phyloP scores from a whole-genome alignment of 176 grass and related monocot genomes.

The Oryza brachyantha region DNA sequence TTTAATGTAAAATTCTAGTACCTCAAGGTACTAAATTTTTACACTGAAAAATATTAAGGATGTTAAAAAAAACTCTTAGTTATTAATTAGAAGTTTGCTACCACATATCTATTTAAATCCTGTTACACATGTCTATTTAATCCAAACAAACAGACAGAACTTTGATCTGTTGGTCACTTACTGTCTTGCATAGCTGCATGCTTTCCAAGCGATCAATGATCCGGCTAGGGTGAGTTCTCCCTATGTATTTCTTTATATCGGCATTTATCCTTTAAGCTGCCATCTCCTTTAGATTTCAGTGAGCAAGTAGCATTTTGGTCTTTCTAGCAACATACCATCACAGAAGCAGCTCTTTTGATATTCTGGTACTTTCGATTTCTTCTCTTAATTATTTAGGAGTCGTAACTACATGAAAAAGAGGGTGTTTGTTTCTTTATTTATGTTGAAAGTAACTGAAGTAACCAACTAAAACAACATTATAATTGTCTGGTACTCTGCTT shows the following conservation, averaged over 20 bases:
- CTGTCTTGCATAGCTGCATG: too few relatives aligned
- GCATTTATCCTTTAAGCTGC: neutral
- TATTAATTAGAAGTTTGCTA: neutral
- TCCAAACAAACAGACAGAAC: neutral
- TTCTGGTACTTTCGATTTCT: neutral
- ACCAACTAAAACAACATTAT: neutral
- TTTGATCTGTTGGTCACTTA: neutral
- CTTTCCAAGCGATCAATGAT: neutral
- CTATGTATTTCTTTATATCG: neutral
- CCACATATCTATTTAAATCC: neutral
- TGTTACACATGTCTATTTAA: neutral
- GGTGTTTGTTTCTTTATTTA: neutral
- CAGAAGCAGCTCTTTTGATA: too few relatives aligned
- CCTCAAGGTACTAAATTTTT: too few relatives aligned
- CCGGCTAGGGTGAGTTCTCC: conserved; percentile 1
- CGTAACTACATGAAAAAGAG: neutral
- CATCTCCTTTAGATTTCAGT: conserved; percentile 1
- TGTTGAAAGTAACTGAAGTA: neutral
- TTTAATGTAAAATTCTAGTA: too few relatives aligned
- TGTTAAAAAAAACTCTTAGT: too few relatives aligned
- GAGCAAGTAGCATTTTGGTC: neutral
- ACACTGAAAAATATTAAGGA: too few relatives aligned
- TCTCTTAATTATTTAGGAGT: neutral
- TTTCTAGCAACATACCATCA: too few relatives aligned
- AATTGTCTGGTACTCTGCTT: neutral